Evolutionary conservation across 331 rosid species (phyloP), one percentile per base, ranked within the genome.

Genomic region (Pyracantha coccinea): DNA sequence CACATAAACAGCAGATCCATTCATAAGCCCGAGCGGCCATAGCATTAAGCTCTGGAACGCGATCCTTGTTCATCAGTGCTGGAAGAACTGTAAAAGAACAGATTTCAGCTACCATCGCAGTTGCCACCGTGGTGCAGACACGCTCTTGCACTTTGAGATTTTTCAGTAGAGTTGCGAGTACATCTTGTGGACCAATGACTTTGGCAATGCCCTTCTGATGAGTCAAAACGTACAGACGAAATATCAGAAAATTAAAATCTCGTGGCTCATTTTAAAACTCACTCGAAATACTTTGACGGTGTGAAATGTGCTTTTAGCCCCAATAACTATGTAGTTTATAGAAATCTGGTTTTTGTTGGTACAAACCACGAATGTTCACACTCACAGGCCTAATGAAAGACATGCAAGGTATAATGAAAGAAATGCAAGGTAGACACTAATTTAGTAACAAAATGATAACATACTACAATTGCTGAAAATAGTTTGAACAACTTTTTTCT

Each of bases 171-270:
- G 99, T 90, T 27, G 97, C 99, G 74, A 94, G 72, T 66, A 92
- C 99, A 81, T 92, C 97, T 59, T 94, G 97, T 6, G 99, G 99
- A 31, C 99, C 99, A 66, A 94, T 90, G 84, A 97, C 99, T 79
- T 94, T 92, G 0, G 99, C 99, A 77, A 94, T 92, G 72, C 99
- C 99, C 84, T 95, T 92, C 85, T 90, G 92, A 81, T 90, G 97
- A 33, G 99, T 50, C 55, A 11, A 41, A 41, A 41, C 0, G 20
- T 16, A 6, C 2, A 2, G 4, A 17, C 6, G 55, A 17, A 50
- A 50, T 50, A 17, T 50, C 55, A 16, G 7, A 16, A 50, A 50
- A 50, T 50, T 16, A 4, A 50, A 50, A 50, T 8, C 20, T 50
- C 55, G 4, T 15, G 55, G 8, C 20, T 6, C 55, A 6, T 16